phyloP scores from a whole-genome alignment of 306 rosid species.

The Acacia acuminata region DNA sequence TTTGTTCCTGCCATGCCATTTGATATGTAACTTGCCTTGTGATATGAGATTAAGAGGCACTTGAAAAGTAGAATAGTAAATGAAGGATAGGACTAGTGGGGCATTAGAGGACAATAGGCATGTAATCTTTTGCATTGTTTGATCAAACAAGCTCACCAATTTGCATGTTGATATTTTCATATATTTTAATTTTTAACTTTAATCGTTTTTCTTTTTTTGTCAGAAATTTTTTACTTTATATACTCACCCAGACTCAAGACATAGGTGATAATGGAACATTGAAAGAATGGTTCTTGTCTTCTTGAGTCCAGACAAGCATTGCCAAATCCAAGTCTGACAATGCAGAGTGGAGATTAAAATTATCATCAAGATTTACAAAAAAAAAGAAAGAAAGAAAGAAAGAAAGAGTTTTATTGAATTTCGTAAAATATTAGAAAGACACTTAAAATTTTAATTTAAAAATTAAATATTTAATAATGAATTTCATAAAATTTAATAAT shows the following conservation, averaged over 20 bases:
- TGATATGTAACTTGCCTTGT: constrained; percentile 4
- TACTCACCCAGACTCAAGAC: neutral
- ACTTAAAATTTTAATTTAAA: too few relatives aligned
- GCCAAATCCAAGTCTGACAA: neutral
- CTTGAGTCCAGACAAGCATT: neutral
- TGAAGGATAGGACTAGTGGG: constrained; percentile 20
- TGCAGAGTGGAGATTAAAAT: too few relatives aligned
- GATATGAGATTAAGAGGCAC: constrained; percentile 3
- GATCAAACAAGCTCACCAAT: constrained; percentile 24
- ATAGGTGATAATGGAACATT: too few relatives aligned
- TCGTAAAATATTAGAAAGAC: too few relatives aligned
- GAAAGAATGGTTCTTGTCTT: neutral
- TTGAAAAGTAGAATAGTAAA: neutral
- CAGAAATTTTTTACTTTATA: too few relatives aligned
- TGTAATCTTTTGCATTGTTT: constrained; percentile 20
- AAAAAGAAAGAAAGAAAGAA: too few relatives aligned
- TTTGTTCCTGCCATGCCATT: constrained; percentile 17
- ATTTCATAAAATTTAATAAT: too few relatives aligned
- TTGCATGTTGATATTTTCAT: constrained; percentile 11
- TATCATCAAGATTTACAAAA: too few relatives aligned
- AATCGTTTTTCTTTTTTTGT: too few relatives aligned
- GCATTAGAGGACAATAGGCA: constrained; percentile 8
- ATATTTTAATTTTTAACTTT: too few relatives aligned
- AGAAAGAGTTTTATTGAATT: too few relatives aligned
- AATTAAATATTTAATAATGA: too few relatives aligned